Evolutionary conservation across 306 rosid genomes (phyloP), one percentile per base, ranked within the genome.

Genomic region (Prunus kanzakura): DNA sequence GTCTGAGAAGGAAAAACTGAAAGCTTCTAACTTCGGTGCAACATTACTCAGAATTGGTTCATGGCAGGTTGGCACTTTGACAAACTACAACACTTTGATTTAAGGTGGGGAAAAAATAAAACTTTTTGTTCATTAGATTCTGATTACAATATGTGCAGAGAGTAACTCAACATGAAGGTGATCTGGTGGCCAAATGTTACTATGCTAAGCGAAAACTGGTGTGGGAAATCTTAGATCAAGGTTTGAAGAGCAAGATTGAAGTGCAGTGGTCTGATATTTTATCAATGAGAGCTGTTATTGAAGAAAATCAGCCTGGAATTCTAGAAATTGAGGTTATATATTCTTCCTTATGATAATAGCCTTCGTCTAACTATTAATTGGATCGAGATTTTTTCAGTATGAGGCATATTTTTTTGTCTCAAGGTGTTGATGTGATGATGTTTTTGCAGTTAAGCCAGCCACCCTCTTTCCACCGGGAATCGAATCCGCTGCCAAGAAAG

Each of bases 121-220:
- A 41, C 7, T 4, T 20, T 68, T 77, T 38, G 43, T 38, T 29
- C 41, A 5, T 9, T 30, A 16, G 41, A 55, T n/a, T 18, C 4
- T 75, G 41, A 4, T 47, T 35, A 15, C 15, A 45, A 11, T 35
- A 3, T 56, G 19, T 69, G 68, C 91, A 91, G 96, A 30, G 76
- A 29, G 66, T 68, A 11, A 61, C 82, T 11, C 64, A 22, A 30
- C 60, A 77, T 73, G 81, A 78, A 4, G 78, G 81, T 30, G 88
- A 85, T 35, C 49, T 91, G 80, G 86, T 87, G 7, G 91, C 84
- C 1, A 91, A 89, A 82, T 84, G 79, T 78, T 87, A 87, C 75
- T 91, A 75, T 61, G 80, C 85, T 0, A 87, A 82, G 79, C 54
- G 76, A 81, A 86, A 84, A 54, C 11, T 91, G 61, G 90, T 89